Evolutionary conservation across 2,329 filamentous ascomycete genomes (phyloP).

Genomic region (Cladophialophora yegresii): DNA sequence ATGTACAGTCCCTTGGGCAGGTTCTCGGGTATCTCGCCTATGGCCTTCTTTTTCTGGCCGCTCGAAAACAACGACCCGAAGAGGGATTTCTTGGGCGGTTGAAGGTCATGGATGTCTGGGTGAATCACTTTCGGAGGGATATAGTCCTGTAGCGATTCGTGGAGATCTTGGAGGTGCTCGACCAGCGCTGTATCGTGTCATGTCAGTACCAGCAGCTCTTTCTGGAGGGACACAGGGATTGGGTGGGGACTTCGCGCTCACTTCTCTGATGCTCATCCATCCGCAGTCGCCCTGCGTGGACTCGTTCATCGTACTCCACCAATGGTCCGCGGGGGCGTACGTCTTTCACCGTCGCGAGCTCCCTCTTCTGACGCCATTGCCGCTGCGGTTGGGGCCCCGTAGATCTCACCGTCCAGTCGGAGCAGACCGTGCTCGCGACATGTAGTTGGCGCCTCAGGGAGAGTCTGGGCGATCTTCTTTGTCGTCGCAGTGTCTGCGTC

Average conservation of each 20-base stretch:
- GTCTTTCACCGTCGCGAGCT: slow-evolving; percentile 31
- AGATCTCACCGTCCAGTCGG: neutral
- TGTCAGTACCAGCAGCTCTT: slow-evolving; percentile 17
- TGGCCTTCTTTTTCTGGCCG: slow-evolving; percentile 53
- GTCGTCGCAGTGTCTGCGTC: slow-evolving; percentile 9
- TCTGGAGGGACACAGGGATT: neutral
- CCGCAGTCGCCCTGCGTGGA: slow-evolving; percentile 69
- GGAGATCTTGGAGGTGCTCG: slow-evolving; percentile 81
- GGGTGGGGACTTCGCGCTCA: slow-evolving; percentile 42
- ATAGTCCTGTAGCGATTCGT: slow-evolving; percentile 78
- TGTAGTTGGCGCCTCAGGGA: slow-evolving; percentile 12
- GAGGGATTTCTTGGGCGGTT: slow-evolving; percentile 56
- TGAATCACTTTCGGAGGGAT: slow-evolving; percentile 71
- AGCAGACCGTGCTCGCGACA: neutral
- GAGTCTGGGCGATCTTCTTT: slow-evolving; percentile 3
- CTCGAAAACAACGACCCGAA: slow-evolving; percentile 52
- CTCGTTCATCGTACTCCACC: slow-evolving; percentile 82
- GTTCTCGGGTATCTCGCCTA: slow-evolving; percentile 62
- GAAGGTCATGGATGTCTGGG: slow-evolving; percentile 71
- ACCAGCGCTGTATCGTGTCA: slow-evolving; percentile 70
- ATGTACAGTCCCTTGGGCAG: slow-evolving; percentile 90
- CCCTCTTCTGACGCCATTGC: slow-evolving; percentile 11
- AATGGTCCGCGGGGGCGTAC: slow-evolving; percentile 63
- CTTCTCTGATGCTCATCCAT: slow-evolving; percentile 92
- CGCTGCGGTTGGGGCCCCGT: neutral